Evolutionary conservation across 306 rosid species (phyloP), one percentile per base, ranked within the genome.

Genomic region (Medicago ruthenica): DNA sequence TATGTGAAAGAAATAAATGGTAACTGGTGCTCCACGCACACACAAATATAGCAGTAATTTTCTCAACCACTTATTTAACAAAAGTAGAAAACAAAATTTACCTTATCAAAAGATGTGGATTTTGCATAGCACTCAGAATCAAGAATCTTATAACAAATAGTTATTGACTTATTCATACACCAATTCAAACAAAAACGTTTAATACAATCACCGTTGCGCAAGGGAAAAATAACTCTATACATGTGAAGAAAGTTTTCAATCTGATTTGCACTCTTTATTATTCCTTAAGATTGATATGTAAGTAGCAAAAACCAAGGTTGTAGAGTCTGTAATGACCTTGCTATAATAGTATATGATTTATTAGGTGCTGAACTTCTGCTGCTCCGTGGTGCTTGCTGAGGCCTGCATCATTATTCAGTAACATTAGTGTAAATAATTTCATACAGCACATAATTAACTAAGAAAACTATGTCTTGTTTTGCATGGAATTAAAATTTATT

Each of bases 351-450:
- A 41, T 78, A 34, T 78, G 47, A 48, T 85, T 86, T 31, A 9
- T 61, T 85, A 86, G 76, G 37, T 70, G 82, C 79, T 89, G 88
- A 89, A 90, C 76, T 93, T 90, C 84, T 90, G 96, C 76, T 89
- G 96, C 79, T 90, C 98, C 8, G 88, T 44, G 11, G 86, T 73
- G 85, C 91, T 92, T 31, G 85, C 50, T 39, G 89, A 73, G 64
- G 87, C 94, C 97, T 92, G 87, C 86, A 82, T 81, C 73, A 79
- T 83, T 74, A 82, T 83, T 71, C 60, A 65, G 54, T 47, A 78
- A 65, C 59, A 80, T 41, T 62, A 62, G 21, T 21, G 70, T 65
- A 60, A 65, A 53, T 70, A 62, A 67, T 59, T 67, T 42, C 21
- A 31, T 14, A 15, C 20, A 83, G 21, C 7, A 82, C 24, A 65